A percentile compares a stretch with the other conserved stretches of the same genome.
Evolutionary conservation across 2,329 filamentous ascomycete species (phyloP).

Genomic region (Claviceps humidiphila): DNA sequence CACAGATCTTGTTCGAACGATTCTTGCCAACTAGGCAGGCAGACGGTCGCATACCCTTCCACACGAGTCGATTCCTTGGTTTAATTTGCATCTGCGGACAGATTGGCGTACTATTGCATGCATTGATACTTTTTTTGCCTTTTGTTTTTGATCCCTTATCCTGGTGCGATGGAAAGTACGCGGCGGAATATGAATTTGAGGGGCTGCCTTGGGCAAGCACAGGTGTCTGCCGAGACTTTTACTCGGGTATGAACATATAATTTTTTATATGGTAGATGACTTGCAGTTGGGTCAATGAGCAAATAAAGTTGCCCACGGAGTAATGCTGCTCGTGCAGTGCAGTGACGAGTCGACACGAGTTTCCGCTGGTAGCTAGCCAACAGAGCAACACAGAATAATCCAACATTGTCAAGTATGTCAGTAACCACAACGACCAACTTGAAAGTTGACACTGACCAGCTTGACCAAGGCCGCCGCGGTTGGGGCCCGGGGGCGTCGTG

Average conservation of each 20-base stretch:
- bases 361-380: too few species aligned
- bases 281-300: background rate
- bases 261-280: background rate
- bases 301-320: background rate
- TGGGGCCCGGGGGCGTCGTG: too few species aligned
- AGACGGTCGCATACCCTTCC: background rate
- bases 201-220: background rate
- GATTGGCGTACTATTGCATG: conserved; percentile 4
- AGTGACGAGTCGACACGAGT: background rate
- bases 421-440: too few species aligned
- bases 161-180: background rate
- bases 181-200: background rate
- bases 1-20: conserved; percentile 72
- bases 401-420: too few species aligned
- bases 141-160: background rate
- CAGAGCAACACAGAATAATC: too few species aligned
- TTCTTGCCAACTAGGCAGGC: conserved; percentile 59
- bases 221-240: background rate
- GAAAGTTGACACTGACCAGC: too few species aligned
- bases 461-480: too few species aligned
- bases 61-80: conserved; percentile 8
- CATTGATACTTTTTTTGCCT: conserved; percentile 9
- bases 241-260: conserved; percentile 5
- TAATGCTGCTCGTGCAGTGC: background rate
- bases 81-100: conserved; percentile 3